Conservation (phyloP, 139 green algal species). For the Spirogloea muscicola region DNA sequence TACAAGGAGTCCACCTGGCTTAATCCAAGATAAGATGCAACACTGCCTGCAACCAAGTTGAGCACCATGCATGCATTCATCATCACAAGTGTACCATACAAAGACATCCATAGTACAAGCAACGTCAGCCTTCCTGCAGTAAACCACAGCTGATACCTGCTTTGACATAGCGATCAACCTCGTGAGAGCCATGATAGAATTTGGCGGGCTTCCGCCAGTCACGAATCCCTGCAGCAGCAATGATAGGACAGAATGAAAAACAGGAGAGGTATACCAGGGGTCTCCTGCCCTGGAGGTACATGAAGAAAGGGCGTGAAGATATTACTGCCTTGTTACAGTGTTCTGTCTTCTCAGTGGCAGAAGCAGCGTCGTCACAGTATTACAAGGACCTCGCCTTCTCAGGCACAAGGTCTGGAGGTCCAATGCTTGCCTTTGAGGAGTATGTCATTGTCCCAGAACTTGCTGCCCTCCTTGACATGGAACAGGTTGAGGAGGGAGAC, state of each 20-base stretch:
- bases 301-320: not conserved
- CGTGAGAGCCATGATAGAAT: constrained; percentile 17
- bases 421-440: constrained; percentile 2
- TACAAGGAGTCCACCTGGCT: constrained; percentile 56
- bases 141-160: not conserved
- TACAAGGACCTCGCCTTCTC: not conserved
- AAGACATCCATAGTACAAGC: not conserved
- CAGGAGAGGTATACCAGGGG: not conserved
- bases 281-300: not conserved
- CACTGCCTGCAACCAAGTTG: constrained; percentile 11
- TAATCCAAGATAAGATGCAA: constrained; percentile 62
- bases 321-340: not conserved
- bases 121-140: not conserved
- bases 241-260: not conserved
- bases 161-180: constrained; percentile 19
- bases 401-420: not conserved
- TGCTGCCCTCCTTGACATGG: constrained; percentile 8
- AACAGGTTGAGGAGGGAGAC: constrained; percentile 10
- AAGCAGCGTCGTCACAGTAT: not conserved
- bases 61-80: not conserved
- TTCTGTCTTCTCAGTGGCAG: not conserved
- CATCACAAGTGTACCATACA: not conserved
- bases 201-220: constrained; percentile 15
- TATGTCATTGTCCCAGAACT: constrained; percentile 12
- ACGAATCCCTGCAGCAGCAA: constrained; percentile 2